Evolutionary conservation across 2,329 filamentous ascomycete genomes (phyloP), one percentile per base, ranked within the genome.

Genomic region (Ascocoryne sarcoides): DNA sequence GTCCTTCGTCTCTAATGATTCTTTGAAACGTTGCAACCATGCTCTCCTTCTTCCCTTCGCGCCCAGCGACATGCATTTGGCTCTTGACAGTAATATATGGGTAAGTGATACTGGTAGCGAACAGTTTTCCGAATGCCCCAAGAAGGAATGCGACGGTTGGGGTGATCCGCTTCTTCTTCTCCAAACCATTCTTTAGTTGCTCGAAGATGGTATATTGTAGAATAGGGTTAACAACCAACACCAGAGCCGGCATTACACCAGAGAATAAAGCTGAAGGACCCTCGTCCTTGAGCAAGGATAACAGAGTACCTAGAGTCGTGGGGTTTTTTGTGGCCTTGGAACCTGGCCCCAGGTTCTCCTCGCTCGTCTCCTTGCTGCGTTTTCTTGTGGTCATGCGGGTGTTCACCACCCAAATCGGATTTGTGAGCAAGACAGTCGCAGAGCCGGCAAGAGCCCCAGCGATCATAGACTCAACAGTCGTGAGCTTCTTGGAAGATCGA

Each of bases 51-150:
- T 79, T 79, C n/a, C 76, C 75, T 47, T 79, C 79, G 56, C 78
- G 79, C 47, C 75, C 79, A 19, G 89, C 87, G 46, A 98, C 87
- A 62, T 98, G 92, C 79, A 95, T 95, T 61, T 87, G 79, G 65
- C 88, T 94, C 79, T 98, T 98, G 57, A 98, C 84, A 4, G 92
- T 98, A 62, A 98, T 96, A 62, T 98, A 98, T 9, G 92, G 92
- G 64, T 98, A 98, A 4, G 92, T 98, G 57, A 96, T 84, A 46
- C 73, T 79, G 2, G 92, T 98, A 17, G 92, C 92, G 46, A 95
- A 80, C 49, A 98, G 73, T 74, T 98, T 98, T 63, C 92, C 89
- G 21, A 96, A 60, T 2, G 92, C 92, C 47, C 92, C 92, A 2
- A 98, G 72, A 59, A 92, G 76, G 64, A 98, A 98, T 36, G 87